phyloP scores from a whole-genome alignment of 768 basidiomycete genomes.

The Leccinum longicurvipes region DNA sequence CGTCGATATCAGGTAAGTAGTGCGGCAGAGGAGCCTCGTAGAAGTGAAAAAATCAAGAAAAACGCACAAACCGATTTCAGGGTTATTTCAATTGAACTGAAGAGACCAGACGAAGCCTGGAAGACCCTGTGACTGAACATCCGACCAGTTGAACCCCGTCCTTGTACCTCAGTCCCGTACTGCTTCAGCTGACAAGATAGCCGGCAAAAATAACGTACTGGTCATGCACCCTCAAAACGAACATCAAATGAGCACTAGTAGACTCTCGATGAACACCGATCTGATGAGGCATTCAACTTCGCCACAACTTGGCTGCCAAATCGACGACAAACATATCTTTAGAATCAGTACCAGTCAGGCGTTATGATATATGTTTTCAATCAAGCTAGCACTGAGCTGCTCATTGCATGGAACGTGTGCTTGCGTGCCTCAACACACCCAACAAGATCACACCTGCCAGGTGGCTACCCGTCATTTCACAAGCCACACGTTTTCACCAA shows the following conservation, averaged over 20 bases:
- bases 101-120: not conserved
- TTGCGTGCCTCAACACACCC: not conserved
- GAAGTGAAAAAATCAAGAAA: conserved; percentile 1
- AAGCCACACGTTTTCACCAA: not conserved
- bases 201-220: not conserved
- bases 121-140: not conserved
- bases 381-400: not conserved
- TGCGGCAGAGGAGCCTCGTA: not conserved
- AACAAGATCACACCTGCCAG: not conserved
- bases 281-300: not conserved
- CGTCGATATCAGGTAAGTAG: not conserved
- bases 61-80: not conserved
- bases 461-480: not conserved
- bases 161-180: not conserved
- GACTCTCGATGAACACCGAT: not conserved
- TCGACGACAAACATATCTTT: not conserved
- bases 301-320: not conserved
- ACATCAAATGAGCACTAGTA: not conserved
- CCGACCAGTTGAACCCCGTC: not conserved
- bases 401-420: not conserved
- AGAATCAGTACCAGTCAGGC: not conserved
- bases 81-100: not conserved
- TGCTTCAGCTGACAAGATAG: not conserved
- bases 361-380: not conserved
- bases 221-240: not conserved